Evolutionary conservation across 495 filamentous ascomycete genomes (phyloP), one percentile per base, ranked within the genome.

Genomic region (Penicillium dipodomyicola): DNA sequence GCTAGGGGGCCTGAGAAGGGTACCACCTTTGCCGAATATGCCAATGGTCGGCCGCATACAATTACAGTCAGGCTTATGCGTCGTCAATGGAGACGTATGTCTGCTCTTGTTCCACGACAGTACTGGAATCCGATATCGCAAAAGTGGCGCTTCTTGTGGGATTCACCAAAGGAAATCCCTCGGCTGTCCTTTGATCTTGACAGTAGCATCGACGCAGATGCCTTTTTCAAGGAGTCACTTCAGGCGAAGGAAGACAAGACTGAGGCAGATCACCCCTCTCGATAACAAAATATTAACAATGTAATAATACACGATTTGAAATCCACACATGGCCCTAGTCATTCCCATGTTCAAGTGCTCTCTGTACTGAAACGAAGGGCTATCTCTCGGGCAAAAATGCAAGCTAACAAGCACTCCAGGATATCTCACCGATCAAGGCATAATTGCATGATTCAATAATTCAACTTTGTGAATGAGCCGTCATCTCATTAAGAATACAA

Each of bases 61-160:
- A 67, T 82, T 30, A 80, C 72, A 7, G 50, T 57, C 25, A 67
- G 78, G 12, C 77, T 75, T 52, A 81, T 82, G 79, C 58, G 50
- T 33, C 70, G 72, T 42, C 50, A 73, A 19, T 82, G 79, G 77
- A 59, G 61, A 48, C 72, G 73, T 15, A 61, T 81, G 29, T 77
- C 74, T 30, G 52, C 57, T 45, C 52, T 75, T 25, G 69, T 75
- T 17, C 78, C 80, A 12, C 61, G 67, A 2, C 66, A 68, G 57
- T 47, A 46, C 5, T 72, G 64, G 59, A 62, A 72, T 49, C 33
- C 37, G 0, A 22, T 11, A 2, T 49, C 52, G 1, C 30, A 59
- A 10, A 73, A 60, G 45, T 57, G 41, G 43, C 32, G 29, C 2
- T 71, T 75, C 48, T 32, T 46, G 3, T 75, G 71, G 71, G 65